Conservation (phyloP, 441 rosid genomes). For the Iberis amara region DNA sequence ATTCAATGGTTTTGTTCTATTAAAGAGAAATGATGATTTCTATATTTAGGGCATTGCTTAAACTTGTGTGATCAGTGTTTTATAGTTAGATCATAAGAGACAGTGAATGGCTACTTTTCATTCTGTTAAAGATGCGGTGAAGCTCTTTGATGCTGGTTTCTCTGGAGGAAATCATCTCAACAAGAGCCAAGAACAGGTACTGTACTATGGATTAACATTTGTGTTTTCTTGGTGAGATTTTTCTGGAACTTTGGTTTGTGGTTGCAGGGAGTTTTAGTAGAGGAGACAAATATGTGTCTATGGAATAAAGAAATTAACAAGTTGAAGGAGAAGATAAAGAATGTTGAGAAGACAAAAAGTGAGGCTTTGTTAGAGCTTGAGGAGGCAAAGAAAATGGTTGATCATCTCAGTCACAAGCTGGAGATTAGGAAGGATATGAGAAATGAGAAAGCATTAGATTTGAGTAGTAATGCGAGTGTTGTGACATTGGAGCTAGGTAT, state of each 20-base stretch:
- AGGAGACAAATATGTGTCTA: conserved; percentile 66
- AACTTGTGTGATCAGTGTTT: conserved; percentile 15
- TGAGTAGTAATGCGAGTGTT: conserved; percentile 36
- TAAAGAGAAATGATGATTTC: not conserved
- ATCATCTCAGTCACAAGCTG: conserved; percentile 51
- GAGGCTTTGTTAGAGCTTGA: conserved; percentile 75
- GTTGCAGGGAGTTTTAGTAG: conserved; percentile 53
- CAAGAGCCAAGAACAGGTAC: conserved; percentile 47
- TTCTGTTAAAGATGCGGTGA: conserved; percentile 89
- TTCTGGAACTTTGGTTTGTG: not conserved
- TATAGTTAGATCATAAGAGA: conserved; percentile 1
- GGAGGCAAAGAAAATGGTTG: conserved; percentile 52
- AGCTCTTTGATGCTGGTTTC: conserved; percentile 68
- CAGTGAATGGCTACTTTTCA: conserved; percentile 43
- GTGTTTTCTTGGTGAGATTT: not conserved
- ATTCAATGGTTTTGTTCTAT: not conserved
- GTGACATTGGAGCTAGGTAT: conserved; percentile 48
- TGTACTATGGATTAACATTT: not conserved
- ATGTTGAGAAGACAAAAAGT: conserved; percentile 57
- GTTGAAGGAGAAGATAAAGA: conserved; percentile 58
- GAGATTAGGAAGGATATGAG: conserved; percentile 45
- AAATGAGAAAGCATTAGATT: conserved; percentile 47
- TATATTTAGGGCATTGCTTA: not conserved
- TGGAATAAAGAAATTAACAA: conserved; percentile 62
- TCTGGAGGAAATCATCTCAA: conserved; percentile 55